phyloP scores from a whole-genome alignment of 768 basidiomycete genomes.

The Lepiota venenata region DNA sequence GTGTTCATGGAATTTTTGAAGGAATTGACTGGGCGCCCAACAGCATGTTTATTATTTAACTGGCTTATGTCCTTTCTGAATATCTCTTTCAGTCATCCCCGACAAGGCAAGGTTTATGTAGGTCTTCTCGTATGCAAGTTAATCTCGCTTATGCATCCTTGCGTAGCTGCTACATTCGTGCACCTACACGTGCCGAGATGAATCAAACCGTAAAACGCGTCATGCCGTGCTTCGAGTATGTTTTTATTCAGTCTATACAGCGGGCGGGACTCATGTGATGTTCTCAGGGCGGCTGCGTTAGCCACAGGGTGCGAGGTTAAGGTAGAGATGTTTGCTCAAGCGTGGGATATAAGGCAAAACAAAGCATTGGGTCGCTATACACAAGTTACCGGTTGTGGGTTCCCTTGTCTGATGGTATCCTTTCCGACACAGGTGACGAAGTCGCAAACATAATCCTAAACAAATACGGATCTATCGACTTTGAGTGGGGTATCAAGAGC shows the following conservation, averaged over 20 bases:
- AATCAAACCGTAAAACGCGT: slow-evolving; percentile 56
- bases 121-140: slow-evolving; percentile 16
- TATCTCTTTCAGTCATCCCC: slow-evolving; percentile 62
- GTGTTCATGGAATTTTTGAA: slow-evolving; percentile 77
- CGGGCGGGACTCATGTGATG: not conserved
- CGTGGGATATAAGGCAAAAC: slow-evolving; percentile 67
- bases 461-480: slow-evolving; percentile 60
- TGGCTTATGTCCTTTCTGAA: not conserved
- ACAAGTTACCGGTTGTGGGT: not conserved
- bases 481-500: slow-evolving; percentile 61
- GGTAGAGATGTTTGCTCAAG: slow-evolving; percentile 31
- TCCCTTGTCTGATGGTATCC: not conserved
- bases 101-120: slow-evolving; percentile 75
- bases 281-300: slow-evolving; percentile 55
- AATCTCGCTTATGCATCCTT: not conserved
- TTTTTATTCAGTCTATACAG: not conserved
- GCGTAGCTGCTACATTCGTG: slow-evolving; percentile 67
- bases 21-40: slow-evolving; percentile 76
- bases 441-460: slow-evolving; percentile 58
- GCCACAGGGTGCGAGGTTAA: slow-evolving; percentile 63
- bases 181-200: slow-evolving; percentile 62
- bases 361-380: slow-evolving; percentile 45
- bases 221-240: slow-evolving; percentile 69
- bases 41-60: slow-evolving; percentile 36
- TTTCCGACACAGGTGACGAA: slow-evolving; percentile 48